phyloP scores from a whole-genome alignment of 2,329 filamentous ascomycete species.

The Fusarium mangiferae region DNA sequence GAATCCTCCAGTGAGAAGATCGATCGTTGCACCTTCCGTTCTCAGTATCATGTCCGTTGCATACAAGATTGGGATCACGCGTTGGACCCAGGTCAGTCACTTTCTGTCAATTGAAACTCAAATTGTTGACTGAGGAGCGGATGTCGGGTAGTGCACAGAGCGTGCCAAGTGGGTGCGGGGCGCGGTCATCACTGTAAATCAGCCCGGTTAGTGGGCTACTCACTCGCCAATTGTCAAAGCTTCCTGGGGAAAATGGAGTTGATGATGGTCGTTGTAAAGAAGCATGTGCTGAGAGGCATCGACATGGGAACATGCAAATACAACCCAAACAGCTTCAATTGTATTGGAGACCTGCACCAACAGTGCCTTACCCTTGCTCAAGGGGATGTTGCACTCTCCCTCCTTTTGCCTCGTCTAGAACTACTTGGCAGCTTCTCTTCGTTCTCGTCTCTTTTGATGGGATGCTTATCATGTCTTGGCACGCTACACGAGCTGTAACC shows the following conservation, averaged over 20 bases:
- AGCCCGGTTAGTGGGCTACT: not conserved
- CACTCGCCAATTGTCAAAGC: not conserved
- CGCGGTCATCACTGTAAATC: not conserved
- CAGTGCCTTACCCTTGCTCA: not conserved
- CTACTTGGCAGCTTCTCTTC: constrained; percentile 11
- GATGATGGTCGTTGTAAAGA: not conserved
- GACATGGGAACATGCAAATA: not conserved
- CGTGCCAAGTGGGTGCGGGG: constrained; percentile 31
- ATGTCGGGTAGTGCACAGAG: constrained; percentile 25
- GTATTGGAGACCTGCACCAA: not conserved
- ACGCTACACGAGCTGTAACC: not conserved
- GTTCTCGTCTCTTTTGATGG: not conserved
- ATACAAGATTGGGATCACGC: constrained; percentile 22
- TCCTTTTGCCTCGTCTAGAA: constrained; percentile 11
- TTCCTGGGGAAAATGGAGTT: constrained; percentile 4
- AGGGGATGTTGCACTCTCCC: not conserved
- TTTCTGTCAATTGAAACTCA: not conserved
- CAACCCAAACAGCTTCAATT: not conserved
- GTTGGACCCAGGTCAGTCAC: not conserved
- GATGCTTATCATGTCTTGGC: constrained; percentile 34
- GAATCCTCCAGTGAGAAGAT: constrained; percentile 22
- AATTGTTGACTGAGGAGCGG: not conserved
- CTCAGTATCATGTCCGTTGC: constrained; percentile 29
- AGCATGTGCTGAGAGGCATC: not conserved
- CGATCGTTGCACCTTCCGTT: constrained; percentile 39